Percentiles rank a stretch among this genome's conserved stretches.
Conservation (phyloP, 164 flowering plant species). For the Chimonanthus praecox region DNA sequence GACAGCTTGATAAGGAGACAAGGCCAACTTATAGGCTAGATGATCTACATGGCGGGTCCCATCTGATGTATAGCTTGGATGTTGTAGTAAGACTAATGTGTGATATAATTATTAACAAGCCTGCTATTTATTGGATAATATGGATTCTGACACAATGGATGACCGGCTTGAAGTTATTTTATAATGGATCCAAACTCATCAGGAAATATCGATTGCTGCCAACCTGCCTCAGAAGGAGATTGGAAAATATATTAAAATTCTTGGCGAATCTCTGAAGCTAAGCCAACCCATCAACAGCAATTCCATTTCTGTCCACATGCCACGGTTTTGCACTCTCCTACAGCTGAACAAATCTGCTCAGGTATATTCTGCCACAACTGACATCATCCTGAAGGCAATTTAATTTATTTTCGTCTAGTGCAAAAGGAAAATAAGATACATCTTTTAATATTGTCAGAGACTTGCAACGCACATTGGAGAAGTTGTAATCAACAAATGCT, state of each 20-base stretch:
- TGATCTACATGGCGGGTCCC: background rate
- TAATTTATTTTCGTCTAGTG: background rate
- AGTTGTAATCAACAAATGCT: slow-evolving; percentile 97
- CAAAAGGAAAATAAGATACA: background rate
- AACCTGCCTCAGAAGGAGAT: slow-evolving; percentile 99
- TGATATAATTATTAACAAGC: background rate
- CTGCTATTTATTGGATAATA: background rate
- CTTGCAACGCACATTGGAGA: slow-evolving; percentile 99
- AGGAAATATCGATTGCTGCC: slow-evolving; percentile 96
- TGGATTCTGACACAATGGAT: background rate
- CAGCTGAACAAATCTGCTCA: slow-evolving; percentile 96
- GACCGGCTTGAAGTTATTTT: background rate
- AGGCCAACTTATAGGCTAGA: background rate
- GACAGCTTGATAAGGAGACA: too few relatives aligned
- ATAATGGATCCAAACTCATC: slow-evolving; percentile 11
- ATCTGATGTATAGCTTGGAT: background rate
- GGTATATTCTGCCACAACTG: slow-evolving; percentile 34
- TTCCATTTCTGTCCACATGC: slow-evolving; percentile 96
- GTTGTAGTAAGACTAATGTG: background rate
- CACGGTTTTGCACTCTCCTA: slow-evolving; percentile 92
- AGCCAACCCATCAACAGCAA: slow-evolving; percentile 97
- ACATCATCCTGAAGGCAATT: background rate
- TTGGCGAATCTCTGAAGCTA: slow-evolving; percentile 91
- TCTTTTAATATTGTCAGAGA: slow-evolving; percentile 37
- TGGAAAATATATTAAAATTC: slow-evolving; percentile 93